phyloP scores from a whole-genome alignment of 1,139 yeast genomes.

The Candida dubliniensis region DNA sequence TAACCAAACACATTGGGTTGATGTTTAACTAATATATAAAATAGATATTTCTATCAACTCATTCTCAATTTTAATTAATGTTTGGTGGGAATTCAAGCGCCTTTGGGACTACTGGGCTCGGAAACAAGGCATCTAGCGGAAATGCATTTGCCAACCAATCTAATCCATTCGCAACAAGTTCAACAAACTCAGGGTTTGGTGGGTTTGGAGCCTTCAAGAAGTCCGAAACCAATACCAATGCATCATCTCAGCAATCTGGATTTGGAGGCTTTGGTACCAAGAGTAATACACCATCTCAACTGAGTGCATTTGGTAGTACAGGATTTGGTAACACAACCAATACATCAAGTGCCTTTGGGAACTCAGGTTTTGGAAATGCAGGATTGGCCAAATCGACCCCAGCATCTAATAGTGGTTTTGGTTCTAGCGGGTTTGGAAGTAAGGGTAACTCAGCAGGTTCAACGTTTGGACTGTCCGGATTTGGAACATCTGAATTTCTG shows the following conservation, averaged over 20 bases:
- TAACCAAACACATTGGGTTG: neutral
- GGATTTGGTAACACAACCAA: conserved; percentile 12
- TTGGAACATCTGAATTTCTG: conserved; percentile 6
- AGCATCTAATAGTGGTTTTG: conserved; percentile 4
- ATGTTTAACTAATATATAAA: too few species aligned
- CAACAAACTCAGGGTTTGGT: too few species aligned
- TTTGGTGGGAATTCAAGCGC: conserved; percentile 2
- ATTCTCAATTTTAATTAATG: neutral
- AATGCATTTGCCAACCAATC: neutral
- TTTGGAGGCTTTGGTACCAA: conserved; percentile 4
- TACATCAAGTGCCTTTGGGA: conserved; percentile 5
- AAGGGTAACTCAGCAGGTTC: neutral
- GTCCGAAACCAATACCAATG: neutral
- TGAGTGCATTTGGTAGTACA: conserved; percentile 9
- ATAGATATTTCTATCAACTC: too few species aligned
- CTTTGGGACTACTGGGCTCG: conserved; percentile 13
- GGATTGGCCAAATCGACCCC: conserved; percentile 9
- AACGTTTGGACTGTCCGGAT: conserved; percentile 6
- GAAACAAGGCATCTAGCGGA: neutral
- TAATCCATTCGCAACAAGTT: too few species aligned
- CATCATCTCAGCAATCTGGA: conserved; percentile 9
- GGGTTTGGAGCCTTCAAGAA: neutral
- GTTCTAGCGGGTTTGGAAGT: conserved; percentile 8
- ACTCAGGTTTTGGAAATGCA: conserved; percentile 11
- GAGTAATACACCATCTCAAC: conserved; percentile 12